Evolutionary conservation across 2,329 filamentous ascomycete species (phyloP).

Genomic region (Colletotrichum sp.): DNA sequence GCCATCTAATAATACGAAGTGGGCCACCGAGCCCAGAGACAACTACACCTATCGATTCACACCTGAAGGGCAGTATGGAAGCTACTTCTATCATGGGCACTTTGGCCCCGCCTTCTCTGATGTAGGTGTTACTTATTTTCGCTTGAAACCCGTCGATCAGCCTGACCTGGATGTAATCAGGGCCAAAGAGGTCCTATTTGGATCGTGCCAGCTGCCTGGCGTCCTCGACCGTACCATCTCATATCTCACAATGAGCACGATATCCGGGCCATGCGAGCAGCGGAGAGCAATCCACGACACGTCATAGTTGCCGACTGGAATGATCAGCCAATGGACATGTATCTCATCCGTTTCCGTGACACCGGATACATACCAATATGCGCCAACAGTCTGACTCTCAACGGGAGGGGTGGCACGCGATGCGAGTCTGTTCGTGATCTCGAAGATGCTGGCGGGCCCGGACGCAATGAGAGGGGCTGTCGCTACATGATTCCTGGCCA

Average conservation of each 20-base stretch:
- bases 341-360: conserved; percentile 1
- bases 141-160: neutral
- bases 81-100: conserved; percentile 7
- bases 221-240: neutral
- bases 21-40: conserved; percentile 8
- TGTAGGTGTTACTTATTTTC: neutral
- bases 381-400: conserved; percentile 4
- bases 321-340: conserved; percentile 8
- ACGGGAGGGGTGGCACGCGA: neutral
- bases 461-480: conserved; percentile 3
- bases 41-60: conserved; percentile 11
- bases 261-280: neutral
- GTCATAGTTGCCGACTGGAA: conserved; percentile 10
- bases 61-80: conserved; percentile 6
- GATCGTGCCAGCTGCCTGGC: conserved; percentile 5
- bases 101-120: conserved; percentile 9
- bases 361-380: conserved; percentile 10
- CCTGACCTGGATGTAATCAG: neutral
- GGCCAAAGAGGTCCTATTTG: neutral
- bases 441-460: neutral
- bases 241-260: neutral
- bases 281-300: neutral
- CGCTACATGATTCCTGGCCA: neutral
- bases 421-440: neutral
- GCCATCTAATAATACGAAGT: neutral